Base-by-base conservation (phyloP, 441 rosid genomes). In the Cnidoscolus chayamansa region DNA sequence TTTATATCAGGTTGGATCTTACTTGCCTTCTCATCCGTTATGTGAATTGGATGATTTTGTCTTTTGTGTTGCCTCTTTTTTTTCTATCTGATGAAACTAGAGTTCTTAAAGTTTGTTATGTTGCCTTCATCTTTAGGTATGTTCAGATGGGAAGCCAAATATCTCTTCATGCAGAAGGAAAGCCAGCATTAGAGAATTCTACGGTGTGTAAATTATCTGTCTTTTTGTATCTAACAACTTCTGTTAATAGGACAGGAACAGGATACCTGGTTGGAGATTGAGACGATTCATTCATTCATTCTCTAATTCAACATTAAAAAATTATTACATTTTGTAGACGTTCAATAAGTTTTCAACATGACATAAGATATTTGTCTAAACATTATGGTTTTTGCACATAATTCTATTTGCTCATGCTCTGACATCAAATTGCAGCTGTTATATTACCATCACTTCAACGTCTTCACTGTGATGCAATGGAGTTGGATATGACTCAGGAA, bases 171-270 rank as follows among this genome's bases (percentile, higher is more conserved):
- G 72, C 17, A 78, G 82, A 76, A 87, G 97, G 76, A 94, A 89
- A 78, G 95, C 97, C 30, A 84, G 93, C 1, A 72, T 91, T 68
- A 84, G 84, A 67, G 94, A 93, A 31, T 93, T 93, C 76, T 93
- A 91, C 72, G 89, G 98, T 93, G 76, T 74, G 83, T 71, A 62
- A 37, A 17, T 31, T 64, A 45, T 0, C 43, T 57, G 30, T 67
- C 17, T 10, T 35, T 40, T 10, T 30, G 31, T 66, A 58, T 56
- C 16, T 12, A 51, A 51, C 47, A 19, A 40, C 0, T 40, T 60
- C 60, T 47, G 66, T 59, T 43, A 30, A 45, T 59, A 54, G 12
- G 30, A 47, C n/a, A 17, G 5, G 25, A 45, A 56, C n/a, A 43
- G 13, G 4, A 2, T 66, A 25, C 56, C 2, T 43, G 53, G 7